Conservation (phyloP, 2,329 filamentous ascomycete genomes). For the Didymella sp. region DNA sequence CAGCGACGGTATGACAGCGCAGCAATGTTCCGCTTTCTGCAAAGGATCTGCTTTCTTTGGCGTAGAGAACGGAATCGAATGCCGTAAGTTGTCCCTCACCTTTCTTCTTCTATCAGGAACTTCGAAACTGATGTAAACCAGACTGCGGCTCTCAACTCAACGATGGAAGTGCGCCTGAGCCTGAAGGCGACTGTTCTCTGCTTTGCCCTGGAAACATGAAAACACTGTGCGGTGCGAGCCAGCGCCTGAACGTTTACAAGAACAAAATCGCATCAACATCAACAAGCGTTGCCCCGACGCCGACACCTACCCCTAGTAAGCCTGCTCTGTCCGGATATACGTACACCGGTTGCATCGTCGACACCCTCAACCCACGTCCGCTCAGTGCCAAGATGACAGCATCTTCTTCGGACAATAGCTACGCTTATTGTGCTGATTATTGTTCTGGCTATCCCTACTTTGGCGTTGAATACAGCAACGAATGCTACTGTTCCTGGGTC, state of each 20-base stretch:
- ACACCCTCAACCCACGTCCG: slow-evolving; percentile 22
- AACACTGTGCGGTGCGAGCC: slow-evolving; percentile 32
- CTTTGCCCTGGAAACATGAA: slow-evolving; percentile 27
- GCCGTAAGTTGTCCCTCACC: slow-evolving; percentile 22
- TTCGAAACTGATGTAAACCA: neutral
- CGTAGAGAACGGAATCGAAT: slow-evolving; percentile 36
- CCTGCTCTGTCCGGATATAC: slow-evolving; percentile 28
- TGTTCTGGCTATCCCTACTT: slow-evolving; percentile 33
- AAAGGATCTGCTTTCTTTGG: slow-evolving; percentile 47
- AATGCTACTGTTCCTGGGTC: slow-evolving; percentile 50
- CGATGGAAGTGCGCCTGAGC: slow-evolving; percentile 17
- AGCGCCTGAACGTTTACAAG: slow-evolving; percentile 33
- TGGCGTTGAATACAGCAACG: slow-evolving; percentile 34
- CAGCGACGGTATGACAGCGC: slow-evolving; percentile 41
- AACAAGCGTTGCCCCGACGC: slow-evolving; percentile 6
- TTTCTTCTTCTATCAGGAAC: neutral
- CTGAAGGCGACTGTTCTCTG: slow-evolving; percentile 27
- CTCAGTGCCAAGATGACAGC: slow-evolving; percentile 22
- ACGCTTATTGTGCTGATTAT: slow-evolving; percentile 28
- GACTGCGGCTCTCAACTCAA: slow-evolving; percentile 33
- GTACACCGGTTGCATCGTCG: slow-evolving; percentile 32
- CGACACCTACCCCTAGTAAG: slow-evolving; percentile 14
- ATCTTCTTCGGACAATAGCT: slow-evolving; percentile 19
- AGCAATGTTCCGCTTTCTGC: slow-evolving; percentile 46
- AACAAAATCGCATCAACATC: slow-evolving; percentile 16